Conservation (phyloP, 352 stramenopile genomes). For the Thraustotheca clavata region DNA sequence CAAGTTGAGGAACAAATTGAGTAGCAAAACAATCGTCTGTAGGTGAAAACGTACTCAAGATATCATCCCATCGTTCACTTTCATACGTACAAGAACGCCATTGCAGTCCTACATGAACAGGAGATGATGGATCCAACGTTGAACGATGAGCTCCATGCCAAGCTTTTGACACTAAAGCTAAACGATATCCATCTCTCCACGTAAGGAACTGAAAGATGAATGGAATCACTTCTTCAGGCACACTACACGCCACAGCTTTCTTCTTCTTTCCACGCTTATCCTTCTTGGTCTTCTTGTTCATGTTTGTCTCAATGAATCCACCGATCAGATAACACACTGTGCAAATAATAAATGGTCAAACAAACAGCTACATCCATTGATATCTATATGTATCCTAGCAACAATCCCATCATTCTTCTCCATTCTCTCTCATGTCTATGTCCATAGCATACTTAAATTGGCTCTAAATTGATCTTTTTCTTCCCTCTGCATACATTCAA, state of each 20-base stretch:
- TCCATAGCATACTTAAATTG: no score
- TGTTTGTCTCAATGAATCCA: background rate
- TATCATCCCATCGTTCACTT: slow-evolving; percentile 15
- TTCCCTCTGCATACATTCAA: no score
- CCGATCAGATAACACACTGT: background rate
- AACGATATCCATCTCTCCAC: slow-evolving; percentile 16
- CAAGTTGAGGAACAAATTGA: background rate
- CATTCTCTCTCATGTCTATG: no score
- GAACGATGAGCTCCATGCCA: slow-evolving; percentile 5
- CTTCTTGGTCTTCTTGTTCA: slow-evolving; percentile 7
- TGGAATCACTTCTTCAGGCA: slow-evolving; percentile 11
- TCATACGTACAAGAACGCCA: slow-evolving; percentile 1
- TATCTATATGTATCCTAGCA: no score
- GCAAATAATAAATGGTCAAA: background rate
- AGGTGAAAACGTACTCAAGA: background rate
- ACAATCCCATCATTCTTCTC: no score
- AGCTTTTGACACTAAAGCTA: background rate
- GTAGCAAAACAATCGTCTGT: background rate
- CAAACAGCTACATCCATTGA: no score
- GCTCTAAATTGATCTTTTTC: no score
- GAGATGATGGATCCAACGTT: background rate
- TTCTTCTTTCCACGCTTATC: background rate
- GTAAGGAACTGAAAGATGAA: slow-evolving; percentile 15
- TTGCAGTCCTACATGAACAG: background rate
- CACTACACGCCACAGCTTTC: background rate